These are phyloP conservation scores for Aspergillaceae sp. DNA, from an alignment of 2,329 filamentous ascomycete genomes.

Conservation along the genomic window DNA sequence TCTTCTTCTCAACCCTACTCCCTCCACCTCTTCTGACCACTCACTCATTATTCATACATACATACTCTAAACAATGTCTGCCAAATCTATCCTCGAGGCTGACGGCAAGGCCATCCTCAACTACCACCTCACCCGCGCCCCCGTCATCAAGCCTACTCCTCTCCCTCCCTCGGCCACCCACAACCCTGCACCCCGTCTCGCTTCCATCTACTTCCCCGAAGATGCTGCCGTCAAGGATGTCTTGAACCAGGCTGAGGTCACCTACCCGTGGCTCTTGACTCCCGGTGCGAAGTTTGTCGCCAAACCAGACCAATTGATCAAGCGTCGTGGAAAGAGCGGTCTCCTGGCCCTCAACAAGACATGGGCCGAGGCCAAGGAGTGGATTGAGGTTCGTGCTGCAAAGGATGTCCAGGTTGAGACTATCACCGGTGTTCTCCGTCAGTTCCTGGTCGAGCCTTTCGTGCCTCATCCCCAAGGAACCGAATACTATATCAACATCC, in stretches of 20 bases:
- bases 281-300: slow-evolving; percentile 86
- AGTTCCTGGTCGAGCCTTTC: slow-evolving; percentile 97
- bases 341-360: slow-evolving; percentile 94
- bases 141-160: slow-evolving; percentile 95
- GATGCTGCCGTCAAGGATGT: slow-evolving; percentile 73
- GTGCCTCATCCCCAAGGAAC: slow-evolving; percentile 91
- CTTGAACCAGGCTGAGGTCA: slow-evolving; percentile 90
- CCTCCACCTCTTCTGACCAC: slow-evolving; percentile 16
- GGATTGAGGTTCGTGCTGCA: slow-evolving; percentile 85
- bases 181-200: slow-evolving; percentile 85
- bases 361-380: slow-evolving; percentile 87
- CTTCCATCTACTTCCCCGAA: slow-evolving; percentile 86
- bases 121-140: slow-evolving; percentile 97
- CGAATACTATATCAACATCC: slow-evolving; percentile 99
- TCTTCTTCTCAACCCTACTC: slow-evolving; percentile 8
- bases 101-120: slow-evolving; percentile 99
- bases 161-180: slow-evolving; percentile 75
- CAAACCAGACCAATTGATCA: slow-evolving; percentile 99
- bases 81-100: slow-evolving; percentile 96
- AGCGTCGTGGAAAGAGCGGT: slow-evolving; percentile 98
- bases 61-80: slow-evolving; percentile 58
- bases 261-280: slow-evolving; percentile 89
- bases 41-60: no score
- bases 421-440: slow-evolving; percentile 75
- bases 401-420: slow-evolving; percentile 92